phyloP scores from a whole-genome alignment of 257 asterid genomes.

The Coffea canephora region DNA sequence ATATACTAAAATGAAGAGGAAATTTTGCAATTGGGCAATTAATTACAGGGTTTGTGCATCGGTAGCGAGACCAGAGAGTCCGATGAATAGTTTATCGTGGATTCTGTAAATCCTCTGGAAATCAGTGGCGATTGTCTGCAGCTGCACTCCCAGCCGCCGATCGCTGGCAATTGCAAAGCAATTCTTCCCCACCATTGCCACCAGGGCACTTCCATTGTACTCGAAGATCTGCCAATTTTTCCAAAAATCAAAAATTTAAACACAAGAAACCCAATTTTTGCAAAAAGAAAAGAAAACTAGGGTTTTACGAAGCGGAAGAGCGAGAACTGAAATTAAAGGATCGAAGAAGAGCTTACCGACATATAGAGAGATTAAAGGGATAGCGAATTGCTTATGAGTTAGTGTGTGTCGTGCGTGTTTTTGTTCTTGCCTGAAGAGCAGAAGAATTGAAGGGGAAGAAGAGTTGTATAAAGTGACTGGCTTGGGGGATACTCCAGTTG shows the following conservation, averaged over 20 bases:
- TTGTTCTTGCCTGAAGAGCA: not conserved
- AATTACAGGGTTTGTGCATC: constrained; percentile 83
- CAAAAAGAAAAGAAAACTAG: not conserved
- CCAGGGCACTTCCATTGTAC: constrained; percentile 95
- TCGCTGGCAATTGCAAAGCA: constrained; percentile 97
- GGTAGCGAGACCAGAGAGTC: constrained; percentile 85
- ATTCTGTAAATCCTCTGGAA: constrained; percentile 74
- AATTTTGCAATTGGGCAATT: not conserved
- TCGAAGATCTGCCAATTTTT: constrained; percentile 67
- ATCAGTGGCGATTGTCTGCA: constrained; percentile 87
- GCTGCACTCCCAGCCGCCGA: constrained; percentile 86
- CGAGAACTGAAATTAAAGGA: not conserved
- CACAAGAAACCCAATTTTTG: not conserved
- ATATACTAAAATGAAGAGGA: not conserved
- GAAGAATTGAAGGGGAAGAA: too few relatives aligned
- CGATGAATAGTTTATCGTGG: constrained; percentile 81
- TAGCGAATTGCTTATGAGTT: not conserved
- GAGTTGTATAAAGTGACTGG: not conserved
- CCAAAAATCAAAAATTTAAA: not conserved
- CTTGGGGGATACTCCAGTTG: not conserved
- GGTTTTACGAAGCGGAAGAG: constrained; percentile 11
- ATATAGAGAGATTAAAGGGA: constrained; percentile 13
- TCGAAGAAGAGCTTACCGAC: constrained; percentile 47
- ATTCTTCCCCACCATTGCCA: constrained; percentile 94
- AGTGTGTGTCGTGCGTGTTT: not conserved